Evolutionary conservation across 2,329 filamentous ascomycete species (phyloP).

Genomic region (Colletotrichum noveboracense): DNA sequence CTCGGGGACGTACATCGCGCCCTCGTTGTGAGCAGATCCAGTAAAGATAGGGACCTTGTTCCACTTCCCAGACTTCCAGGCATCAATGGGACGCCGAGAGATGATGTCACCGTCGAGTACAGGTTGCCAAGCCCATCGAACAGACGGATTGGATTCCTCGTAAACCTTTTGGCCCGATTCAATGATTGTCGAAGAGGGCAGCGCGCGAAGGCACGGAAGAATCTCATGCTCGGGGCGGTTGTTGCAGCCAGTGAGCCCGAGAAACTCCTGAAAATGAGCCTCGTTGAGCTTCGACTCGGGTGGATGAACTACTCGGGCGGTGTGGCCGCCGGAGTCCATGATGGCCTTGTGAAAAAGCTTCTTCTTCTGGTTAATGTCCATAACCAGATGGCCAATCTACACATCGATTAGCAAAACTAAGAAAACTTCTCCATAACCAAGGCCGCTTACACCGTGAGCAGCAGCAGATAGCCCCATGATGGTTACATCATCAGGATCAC

Average conservation of each 20-base stretch:
- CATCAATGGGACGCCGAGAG: conserved; percentile 32
- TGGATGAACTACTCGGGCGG: conserved; percentile 31
- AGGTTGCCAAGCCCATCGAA: conserved; percentile 37
- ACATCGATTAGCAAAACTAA: not conserved
- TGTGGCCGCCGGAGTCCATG: conserved; percentile 35
- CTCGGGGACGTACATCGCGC: conserved; percentile 31
- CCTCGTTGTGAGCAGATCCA: conserved; percentile 33
- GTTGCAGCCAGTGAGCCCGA: conserved; percentile 31
- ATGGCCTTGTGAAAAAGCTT: conserved; percentile 36
- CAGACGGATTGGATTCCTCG: conserved; percentile 29
- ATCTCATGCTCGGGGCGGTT: conserved; percentile 24
- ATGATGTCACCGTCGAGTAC: conserved; percentile 34
- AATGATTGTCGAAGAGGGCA: conserved; percentile 29
- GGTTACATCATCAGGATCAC: conserved; percentile 51
- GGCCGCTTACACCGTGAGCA: conserved; percentile 32
- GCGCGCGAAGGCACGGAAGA: conserved; percentile 26
- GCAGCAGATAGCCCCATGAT: conserved; percentile 49
- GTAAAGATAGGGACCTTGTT: conserved; percentile 34
- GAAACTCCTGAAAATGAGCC: conserved; percentile 32
- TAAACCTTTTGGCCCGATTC: conserved; percentile 33
- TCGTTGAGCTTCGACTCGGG: conserved; percentile 29
- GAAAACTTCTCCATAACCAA: not conserved
- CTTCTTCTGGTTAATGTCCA: conserved; percentile 35
- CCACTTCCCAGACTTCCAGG: conserved; percentile 36
- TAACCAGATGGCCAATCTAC: conserved; percentile 34